These are phyloP conservation scores for Isabelozyma gotoi DNA, from an alignment of 805 yeast genomes.

Conservation along the genomic window DNA sequence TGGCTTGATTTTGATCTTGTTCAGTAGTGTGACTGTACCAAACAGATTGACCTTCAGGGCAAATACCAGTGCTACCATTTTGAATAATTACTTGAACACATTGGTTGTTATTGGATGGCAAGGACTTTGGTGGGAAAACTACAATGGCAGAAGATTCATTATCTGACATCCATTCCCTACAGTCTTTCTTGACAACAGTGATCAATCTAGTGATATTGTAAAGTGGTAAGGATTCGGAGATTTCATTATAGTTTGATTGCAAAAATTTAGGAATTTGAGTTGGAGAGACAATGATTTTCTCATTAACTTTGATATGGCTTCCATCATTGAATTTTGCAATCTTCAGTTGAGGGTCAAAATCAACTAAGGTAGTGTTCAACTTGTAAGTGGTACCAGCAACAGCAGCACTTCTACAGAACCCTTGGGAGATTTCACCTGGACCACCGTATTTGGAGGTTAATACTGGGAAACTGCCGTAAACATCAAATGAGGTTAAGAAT, in stretches of 20 bases:
- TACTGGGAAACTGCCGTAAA: conserved; percentile 93
- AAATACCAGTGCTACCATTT: conserved; percentile 85
- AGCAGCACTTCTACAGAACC: conserved; percentile 96
- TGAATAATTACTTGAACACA: conserved; percentile 87
- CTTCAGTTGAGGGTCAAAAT: conserved; percentile 65
- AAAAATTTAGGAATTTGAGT: conserved; percentile 52
- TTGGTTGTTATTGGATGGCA: conserved; percentile 60
- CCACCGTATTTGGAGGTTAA: conserved; percentile 92
- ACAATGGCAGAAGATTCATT: conserved; percentile 84
- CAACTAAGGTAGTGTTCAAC: conserved; percentile 62
- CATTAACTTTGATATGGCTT: conserved; percentile 68
- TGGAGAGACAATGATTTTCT: conserved; percentile 76
- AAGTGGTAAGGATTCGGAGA: conserved; percentile 40
- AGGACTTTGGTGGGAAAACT: conserved; percentile 86
- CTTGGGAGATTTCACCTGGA: conserved; percentile 94
- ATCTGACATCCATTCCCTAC: conserved; percentile 89
- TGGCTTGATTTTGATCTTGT: conserved; percentile 61
- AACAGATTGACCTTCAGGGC: conserved; percentile 81
- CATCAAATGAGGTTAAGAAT: conserved; percentile 80
- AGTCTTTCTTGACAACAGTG: conserved; percentile 80
- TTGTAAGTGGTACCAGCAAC: conserved; percentile 96
- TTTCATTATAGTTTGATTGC: conserved; percentile 39
- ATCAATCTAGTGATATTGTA: conserved; percentile 72
- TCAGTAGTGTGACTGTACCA: conserved; percentile 89
- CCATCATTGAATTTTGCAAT: conserved; percentile 77